These are phyloP conservation scores for Verruconis gallopava DNA, from an alignment of 2,329 filamentous ascomycete species.

Conservation along the genomic window DNA sequence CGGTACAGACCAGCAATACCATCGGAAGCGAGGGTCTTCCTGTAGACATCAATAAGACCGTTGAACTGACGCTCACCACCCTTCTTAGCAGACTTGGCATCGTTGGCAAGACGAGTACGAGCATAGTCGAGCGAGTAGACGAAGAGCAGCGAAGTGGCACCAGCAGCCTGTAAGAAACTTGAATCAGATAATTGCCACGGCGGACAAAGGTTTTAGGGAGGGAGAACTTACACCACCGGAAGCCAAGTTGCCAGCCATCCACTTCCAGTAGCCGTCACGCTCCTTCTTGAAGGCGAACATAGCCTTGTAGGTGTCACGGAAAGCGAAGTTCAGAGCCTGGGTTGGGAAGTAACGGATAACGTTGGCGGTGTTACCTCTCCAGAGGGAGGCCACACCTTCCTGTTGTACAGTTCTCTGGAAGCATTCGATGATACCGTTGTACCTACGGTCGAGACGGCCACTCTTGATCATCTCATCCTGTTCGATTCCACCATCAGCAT, in stretches of 20 bases:
- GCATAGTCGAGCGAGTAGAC: constrained; percentile 99
- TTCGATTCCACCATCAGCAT: constrained; percentile 13
- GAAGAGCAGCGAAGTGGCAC: constrained; percentile 99
- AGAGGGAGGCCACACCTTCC: constrained; percentile 91
- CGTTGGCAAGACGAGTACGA: constrained; percentile 99
- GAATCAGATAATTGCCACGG: constrained; percentile 8
- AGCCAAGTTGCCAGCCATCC: constrained; percentile 99
- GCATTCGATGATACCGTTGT: constrained; percentile 87
- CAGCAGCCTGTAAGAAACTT: constrained; percentile 53
- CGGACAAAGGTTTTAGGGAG: constrained; percentile 7
- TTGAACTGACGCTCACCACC: constrained; percentile 99
- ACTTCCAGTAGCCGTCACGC: constrained; percentile 92
- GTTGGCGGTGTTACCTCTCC: constrained; percentile 99
- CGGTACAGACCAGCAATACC: constrained; percentile 99
- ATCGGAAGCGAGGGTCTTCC: constrained; percentile 97
- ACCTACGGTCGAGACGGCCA: constrained; percentile 96
- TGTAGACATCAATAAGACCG: constrained; percentile 98
- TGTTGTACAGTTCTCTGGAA: constrained; percentile 81
- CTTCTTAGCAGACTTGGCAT: constrained; percentile 95
- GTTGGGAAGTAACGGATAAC: constrained; percentile 99
- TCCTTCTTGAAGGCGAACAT: constrained; percentile 99
- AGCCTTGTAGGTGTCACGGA: constrained; percentile 99
- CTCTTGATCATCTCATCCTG: constrained; percentile 99
- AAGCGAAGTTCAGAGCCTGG: constrained; percentile 99
- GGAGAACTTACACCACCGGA: constrained; percentile 82